phyloP scores from a whole-genome alignment of 192 early-diverging fungal genomes.

The Backusella australiensis region DNA sequence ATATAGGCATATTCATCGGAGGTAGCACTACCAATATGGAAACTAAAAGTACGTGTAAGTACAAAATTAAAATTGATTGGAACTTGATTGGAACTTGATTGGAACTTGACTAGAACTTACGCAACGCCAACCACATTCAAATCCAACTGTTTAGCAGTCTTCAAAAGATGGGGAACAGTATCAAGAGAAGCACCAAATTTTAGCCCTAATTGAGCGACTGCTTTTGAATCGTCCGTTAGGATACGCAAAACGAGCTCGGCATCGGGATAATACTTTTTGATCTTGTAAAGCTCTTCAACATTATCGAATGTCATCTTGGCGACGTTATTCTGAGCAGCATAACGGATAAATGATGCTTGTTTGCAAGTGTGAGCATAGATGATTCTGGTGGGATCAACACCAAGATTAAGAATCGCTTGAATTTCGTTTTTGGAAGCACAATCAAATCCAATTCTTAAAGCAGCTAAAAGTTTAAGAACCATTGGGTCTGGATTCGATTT shows the following conservation, averaged over 20 bases:
- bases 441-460: constrained; percentile 93
- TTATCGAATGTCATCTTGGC: constrained; percentile 99
- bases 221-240: constrained; percentile 91
- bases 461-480: constrained; percentile 78
- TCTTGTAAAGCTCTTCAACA: constrained; percentile 94
- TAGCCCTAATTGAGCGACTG: constrained; percentile 87
- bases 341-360: constrained; percentile 91
- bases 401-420: constrained; percentile 69
- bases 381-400: constrained; percentile 72
- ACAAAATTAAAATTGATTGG: neutral
- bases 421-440: constrained; percentile 96
- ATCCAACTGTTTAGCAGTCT: constrained; percentile 72
- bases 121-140: constrained; percentile 87
- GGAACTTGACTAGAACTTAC: constrained; percentile 3
- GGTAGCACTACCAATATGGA: constrained; percentile 97
- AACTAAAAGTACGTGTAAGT: constrained; percentile 44
- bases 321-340: constrained; percentile 75
- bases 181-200: constrained; percentile 94
- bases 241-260: constrained; percentile 93
- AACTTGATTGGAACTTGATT: neutral
- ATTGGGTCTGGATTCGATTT: constrained; percentile 95
- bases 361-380: constrained; percentile 93
- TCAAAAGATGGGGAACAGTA: constrained; percentile 65
- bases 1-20: constrained; percentile 83
- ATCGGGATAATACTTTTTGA: constrained; percentile 75